phyloP scores from a whole-genome alignment of 495 filamentous ascomycete species.

The Podospora comata region DNA sequence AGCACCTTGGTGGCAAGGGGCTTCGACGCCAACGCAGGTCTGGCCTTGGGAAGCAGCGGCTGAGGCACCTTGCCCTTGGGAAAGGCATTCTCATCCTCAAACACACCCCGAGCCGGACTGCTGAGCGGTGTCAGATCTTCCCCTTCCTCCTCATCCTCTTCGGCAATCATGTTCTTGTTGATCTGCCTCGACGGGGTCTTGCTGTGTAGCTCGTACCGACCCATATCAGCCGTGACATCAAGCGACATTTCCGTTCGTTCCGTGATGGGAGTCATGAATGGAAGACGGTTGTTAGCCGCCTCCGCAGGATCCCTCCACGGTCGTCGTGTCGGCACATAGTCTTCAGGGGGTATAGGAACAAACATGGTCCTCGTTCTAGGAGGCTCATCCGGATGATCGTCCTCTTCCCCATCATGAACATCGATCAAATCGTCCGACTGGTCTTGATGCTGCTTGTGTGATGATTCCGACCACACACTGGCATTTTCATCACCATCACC shows the following conservation, averaged over 20 bases:
- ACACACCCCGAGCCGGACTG: conserved; percentile 66
- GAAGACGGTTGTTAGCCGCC: conserved; percentile 79
- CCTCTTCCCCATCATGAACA: conserved; percentile 33
- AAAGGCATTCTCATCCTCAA: conserved; percentile 37
- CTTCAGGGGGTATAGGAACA: conserved; percentile 75
- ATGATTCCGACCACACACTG: conserved; percentile 78
- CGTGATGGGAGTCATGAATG: conserved; percentile 98
- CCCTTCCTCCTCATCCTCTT: conserved; percentile 39
- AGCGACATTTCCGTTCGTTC: conserved; percentile 89
- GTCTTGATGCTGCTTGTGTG: conserved; percentile 64
- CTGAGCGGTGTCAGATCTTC: conserved; percentile 56
- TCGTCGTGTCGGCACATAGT: conserved; percentile 70
- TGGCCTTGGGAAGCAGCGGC: conserved; percentile 44
- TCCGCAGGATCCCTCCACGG: conserved; percentile 74
- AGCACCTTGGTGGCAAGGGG: conserved; percentile 26
- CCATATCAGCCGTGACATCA: conserved; percentile 52
- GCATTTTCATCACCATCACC: conserved; percentile 44
- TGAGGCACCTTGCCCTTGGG: conserved; percentile 43
- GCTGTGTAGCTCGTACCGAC: conserved; percentile 39
- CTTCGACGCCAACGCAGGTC: conserved; percentile 18
- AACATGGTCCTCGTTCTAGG: conserved; percentile 47
- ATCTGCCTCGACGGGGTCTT: conserved; percentile 69
- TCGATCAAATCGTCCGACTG: conserved; percentile 36
- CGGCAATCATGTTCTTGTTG: conserved; percentile 21
- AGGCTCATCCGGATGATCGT: conserved; percentile 39